A percentile compares a stretch with the other conserved stretches of the same genome.
These are phyloP conservation scores for Saprolegnia diclina DNA, from an alignment of 352 stramenopile species.

Conservation along the genomic window DNA sequence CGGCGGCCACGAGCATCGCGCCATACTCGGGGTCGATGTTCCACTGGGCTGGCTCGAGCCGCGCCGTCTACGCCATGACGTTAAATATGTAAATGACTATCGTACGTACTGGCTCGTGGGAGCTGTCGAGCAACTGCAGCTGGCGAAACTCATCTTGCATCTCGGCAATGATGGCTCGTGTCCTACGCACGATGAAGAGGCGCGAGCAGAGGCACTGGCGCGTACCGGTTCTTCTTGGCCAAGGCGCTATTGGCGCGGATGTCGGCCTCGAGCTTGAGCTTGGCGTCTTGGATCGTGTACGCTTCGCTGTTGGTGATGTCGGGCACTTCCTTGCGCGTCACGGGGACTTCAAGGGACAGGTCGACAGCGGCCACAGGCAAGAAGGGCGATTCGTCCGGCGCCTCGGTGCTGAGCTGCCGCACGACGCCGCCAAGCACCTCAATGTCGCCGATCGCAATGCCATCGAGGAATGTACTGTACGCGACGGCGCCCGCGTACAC, in stretches of 20 bases:
- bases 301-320: constrained; percentile 70
- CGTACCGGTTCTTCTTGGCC: constrained; percentile 82
- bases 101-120: constrained; percentile 38
- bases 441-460: not conserved
- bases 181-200: no score
- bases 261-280: constrained; percentile 87
- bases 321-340: constrained; percentile 36
- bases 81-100: not conserved
- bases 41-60: constrained; percentile 69
- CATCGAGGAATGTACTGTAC: constrained; percentile 5
- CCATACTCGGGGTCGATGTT: constrained; percentile 85
- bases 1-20: constrained; percentile 51
- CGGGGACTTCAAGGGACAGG: not conserved
- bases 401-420: not conserved
- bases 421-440: constrained; percentile 5
- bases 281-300: constrained; percentile 91
- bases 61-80: constrained; percentile 24
- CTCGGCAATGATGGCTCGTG: constrained; percentile 66
- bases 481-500: constrained; percentile 14
- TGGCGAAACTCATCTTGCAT: constrained; percentile 79
- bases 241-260: constrained; percentile 42
- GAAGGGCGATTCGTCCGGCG: not conserved
- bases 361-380: not conserved
- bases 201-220: no score
- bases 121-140: constrained; percentile 49